Percentiles rank a stretch among this genome's conserved stretches.
These are phyloP conservation scores for Rosa multiflora DNA, from an alignment of 306 rosid species.

Conservation along the genomic window DNA sequence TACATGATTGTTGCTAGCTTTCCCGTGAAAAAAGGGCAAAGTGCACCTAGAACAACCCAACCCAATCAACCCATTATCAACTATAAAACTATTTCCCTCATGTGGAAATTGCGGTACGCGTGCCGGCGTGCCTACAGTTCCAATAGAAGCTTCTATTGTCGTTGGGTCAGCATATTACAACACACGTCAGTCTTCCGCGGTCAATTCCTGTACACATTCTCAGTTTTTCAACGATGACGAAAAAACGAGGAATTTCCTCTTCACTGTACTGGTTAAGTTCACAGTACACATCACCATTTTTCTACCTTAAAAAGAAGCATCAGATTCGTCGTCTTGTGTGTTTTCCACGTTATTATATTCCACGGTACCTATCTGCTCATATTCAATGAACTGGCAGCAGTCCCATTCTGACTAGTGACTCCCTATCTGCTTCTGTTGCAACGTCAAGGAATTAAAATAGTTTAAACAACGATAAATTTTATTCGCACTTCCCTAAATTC, in stretches of 20 bases:
- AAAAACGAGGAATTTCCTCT: neutral
- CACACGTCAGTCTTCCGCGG: neutral
- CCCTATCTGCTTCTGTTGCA: neutral
- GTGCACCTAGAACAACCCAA: neutral
- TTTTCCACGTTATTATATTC: neutral
- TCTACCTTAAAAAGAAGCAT: neutral
- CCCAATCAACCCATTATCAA: neutral
- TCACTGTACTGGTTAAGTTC: neutral
- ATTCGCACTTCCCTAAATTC: no score
- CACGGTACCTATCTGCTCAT: neutral
- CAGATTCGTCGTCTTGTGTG: neutral
- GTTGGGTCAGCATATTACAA: slow-evolving; percentile 8
- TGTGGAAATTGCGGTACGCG: neutral
- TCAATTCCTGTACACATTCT: neutral
- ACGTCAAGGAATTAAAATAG: neutral
- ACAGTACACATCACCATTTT: neutral
- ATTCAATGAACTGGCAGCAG: neutral
- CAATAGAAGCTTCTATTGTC: neutral
- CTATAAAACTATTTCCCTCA: neutral
- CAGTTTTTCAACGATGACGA: neutral
- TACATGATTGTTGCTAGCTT: neutral
- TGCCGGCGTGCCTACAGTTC: neutral
- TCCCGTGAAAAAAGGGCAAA: neutral
- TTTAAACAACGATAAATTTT: neutral
- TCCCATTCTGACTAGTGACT: slow-evolving; percentile 21